Evolutionary conservation across 1,284 basidiomycete genomes (phyloP).

Genomic region (Trichosporon ovoides): DNA sequence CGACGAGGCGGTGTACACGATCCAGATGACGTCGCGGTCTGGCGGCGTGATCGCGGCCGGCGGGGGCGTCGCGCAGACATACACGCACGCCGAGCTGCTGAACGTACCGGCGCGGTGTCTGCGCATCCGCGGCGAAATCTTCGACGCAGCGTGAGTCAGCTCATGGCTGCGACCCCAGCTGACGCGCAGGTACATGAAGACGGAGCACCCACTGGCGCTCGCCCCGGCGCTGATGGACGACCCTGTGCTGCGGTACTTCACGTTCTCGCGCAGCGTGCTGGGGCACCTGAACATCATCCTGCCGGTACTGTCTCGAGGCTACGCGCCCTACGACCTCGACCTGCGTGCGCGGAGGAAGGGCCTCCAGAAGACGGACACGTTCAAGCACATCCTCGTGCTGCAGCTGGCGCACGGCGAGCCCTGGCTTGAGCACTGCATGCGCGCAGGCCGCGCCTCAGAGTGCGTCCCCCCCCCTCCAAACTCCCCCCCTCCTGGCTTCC

Average conservation of each 20-base stretch:
- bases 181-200: slow-evolving; percentile 42
- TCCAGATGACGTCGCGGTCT: slow-evolving; percentile 21
- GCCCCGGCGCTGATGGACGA: slow-evolving; percentile 37
- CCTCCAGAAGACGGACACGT: slow-evolving; percentile 18
- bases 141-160: slow-evolving; percentile 39
- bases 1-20: slow-evolving; percentile 23
- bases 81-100: slow-evolving; percentile 32
- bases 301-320: slow-evolving; percentile 29
- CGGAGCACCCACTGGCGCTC: slow-evolving; percentile 32
- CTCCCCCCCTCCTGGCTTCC: background rate
- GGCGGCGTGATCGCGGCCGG: slow-evolving; percentile 31
- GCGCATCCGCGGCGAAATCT: slow-evolving; percentile 39
- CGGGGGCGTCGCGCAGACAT: slow-evolving; percentile 30
- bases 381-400: slow-evolving; percentile 45
- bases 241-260: slow-evolving; percentile 43
- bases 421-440: slow-evolving; percentile 33
- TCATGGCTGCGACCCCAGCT: background rate
- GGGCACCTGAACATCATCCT: slow-evolving; percentile 35
- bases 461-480: slow-evolving; percentile 20
- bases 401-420: slow-evolving; percentile 35
- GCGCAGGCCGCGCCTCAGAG: slow-evolving; percentile 32
- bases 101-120: slow-evolving; percentile 33
- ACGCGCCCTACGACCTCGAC: slow-evolving; percentile 29
- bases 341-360: slow-evolving; percentile 15
- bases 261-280: slow-evolving; percentile 41